Conservation (phyloP, 2,329 filamentous ascomycete genomes). For the Clarireedia hainanense region DNA sequence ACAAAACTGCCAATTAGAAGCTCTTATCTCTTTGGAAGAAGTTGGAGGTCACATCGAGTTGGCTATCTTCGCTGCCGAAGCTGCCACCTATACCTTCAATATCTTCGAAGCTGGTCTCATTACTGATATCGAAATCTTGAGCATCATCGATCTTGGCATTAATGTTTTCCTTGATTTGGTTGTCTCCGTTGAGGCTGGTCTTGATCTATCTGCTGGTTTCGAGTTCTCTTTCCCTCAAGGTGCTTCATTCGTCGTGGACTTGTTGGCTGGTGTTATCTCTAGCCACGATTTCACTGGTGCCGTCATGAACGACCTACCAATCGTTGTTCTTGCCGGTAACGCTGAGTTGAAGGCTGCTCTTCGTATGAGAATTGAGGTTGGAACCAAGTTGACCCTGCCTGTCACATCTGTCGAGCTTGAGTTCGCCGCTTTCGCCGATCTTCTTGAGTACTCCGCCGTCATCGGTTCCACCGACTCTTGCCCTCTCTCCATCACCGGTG, state of each 20-base stretch:
- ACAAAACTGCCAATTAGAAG: conserved; percentile 14
- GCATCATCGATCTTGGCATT: conserved; percentile 17
- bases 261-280: conserved; percentile 17
- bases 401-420: conserved; percentile 18
- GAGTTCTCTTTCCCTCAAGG: conserved; percentile 20
- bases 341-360: conserved; percentile 19
- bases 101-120: conserved; percentile 14
- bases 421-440: conserved; percentile 17
- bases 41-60: conserved; percentile 20
- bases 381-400: conserved; percentile 18
- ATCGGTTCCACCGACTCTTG: conserved; percentile 12
- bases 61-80: conserved; percentile 13
- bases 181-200: conserved; percentile 15
- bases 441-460: conserved; percentile 18
- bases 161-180: conserved; percentile 20
- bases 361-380: conserved; percentile 18
- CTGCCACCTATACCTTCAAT: conserved; percentile 15
- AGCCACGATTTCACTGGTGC: conserved; percentile 15
- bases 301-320: conserved; percentile 15
- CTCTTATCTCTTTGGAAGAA: conserved; percentile 15
- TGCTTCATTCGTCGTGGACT: conserved; percentile 20
- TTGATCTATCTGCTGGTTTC: conserved; percentile 20
- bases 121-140: conserved; percentile 13
- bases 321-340: conserved; percentile 15
- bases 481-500: conserved; percentile 12